These are phyloP conservation scores for Mycena polygramma DNA, from an alignment of 768 basidiomycete species.

Conservation along the genomic window DNA sequence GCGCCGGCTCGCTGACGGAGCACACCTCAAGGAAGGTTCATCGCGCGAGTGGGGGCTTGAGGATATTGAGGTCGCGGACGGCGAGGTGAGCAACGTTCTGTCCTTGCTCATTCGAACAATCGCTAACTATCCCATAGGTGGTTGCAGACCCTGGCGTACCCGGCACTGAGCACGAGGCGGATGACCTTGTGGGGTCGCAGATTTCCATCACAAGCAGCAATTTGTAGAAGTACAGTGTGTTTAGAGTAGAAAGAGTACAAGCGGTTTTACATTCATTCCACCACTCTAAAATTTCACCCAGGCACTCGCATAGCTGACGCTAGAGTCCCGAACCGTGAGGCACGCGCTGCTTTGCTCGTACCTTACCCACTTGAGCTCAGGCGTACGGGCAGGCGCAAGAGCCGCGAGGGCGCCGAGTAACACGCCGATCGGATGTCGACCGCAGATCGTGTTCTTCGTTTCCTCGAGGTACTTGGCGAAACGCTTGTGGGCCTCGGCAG, in stretches of 20 bases:
- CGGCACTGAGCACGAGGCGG: conserved; percentile 72
- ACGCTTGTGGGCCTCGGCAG: conserved; percentile 65
- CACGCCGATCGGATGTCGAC: conserved; percentile 95
- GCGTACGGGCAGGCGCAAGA: conserved; percentile 60
- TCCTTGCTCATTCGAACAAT: neutral
- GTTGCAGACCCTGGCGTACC: conserved; percentile 77
- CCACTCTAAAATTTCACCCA: conserved; percentile 71
- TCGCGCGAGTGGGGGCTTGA: conserved; percentile 87
- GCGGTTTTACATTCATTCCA: conserved; percentile 9
- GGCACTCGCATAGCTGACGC: conserved; percentile 97
- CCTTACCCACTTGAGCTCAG: conserved; percentile 80
- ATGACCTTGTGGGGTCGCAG: conserved; percentile 71
- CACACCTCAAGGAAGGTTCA: conserved; percentile 69
- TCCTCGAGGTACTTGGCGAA: conserved; percentile 77
- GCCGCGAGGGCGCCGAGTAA: conserved; percentile 81
- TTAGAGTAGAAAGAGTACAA: neutral
- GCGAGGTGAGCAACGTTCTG: conserved; percentile 59
- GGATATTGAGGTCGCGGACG: conserved; percentile 71
- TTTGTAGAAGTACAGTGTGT: conserved; percentile 39
- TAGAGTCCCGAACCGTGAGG: conserved; percentile 76
- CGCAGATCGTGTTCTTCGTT: conserved; percentile 97
- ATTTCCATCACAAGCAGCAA: conserved; percentile 53
- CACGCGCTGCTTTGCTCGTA: conserved; percentile 95
- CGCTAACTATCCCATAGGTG: conserved; percentile 58
- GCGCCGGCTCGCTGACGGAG: conserved; percentile 64